These are phyloP conservation scores for Coix lacrymajobi DNA, from an alignment of 176 grass and related monocot species.

Conservation along the genomic window DNA sequence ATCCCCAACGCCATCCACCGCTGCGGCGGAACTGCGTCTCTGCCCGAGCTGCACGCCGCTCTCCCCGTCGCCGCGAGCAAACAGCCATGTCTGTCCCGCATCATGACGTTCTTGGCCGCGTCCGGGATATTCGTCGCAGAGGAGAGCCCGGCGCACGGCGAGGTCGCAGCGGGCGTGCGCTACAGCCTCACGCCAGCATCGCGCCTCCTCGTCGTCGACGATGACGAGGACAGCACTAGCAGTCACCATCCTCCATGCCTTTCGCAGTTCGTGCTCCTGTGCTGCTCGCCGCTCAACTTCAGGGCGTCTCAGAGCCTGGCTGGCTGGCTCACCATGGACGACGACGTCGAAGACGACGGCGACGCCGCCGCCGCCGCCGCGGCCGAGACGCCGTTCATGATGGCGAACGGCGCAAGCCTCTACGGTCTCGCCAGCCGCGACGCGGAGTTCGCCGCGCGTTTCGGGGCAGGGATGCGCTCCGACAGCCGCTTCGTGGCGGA, in stretches of 20 bases:
- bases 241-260: background rate
- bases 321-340: conserved; percentile 24
- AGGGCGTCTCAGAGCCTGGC: background rate
- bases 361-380: fast-evolving
- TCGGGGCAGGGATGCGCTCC: background rate
- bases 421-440: background rate
- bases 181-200: conserved; percentile 40
- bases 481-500: conserved; percentile 18
- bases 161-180: background rate
- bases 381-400: background rate
- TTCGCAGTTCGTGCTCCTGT: background rate
- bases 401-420: background rate
- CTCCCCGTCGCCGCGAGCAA: conserved; percentile 2
- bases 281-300: background rate
- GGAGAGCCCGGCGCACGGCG: background rate
- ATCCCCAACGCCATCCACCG: conserved; percentile 31
- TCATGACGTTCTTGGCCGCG: conserved; percentile 30
- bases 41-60: background rate
- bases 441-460: background rate
- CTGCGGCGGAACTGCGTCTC: conserved; percentile 2
- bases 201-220: conserved; percentile 2
- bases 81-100: conserved; percentile 8
- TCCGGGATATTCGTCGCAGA: background rate
- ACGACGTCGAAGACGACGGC: background rate
- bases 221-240: background rate